phyloP scores from a whole-genome alignment of 164 flowering plant species.

The Annona cherimola region DNA sequence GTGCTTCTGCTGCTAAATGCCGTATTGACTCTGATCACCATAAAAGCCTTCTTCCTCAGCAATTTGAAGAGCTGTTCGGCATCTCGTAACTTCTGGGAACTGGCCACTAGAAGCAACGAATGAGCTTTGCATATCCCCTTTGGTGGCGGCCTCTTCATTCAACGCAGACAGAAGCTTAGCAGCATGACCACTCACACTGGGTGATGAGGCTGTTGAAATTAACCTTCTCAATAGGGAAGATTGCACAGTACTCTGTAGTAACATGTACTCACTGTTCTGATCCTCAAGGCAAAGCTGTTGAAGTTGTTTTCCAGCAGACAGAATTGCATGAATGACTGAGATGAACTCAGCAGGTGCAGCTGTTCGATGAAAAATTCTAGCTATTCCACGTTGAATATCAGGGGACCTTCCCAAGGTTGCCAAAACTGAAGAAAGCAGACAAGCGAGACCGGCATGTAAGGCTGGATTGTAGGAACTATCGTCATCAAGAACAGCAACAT shows the following conservation, averaged over 20 bases:
- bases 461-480: constrained; percentile 23
- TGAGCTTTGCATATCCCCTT: constrained; percentile 55
- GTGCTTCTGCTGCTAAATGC: too few species aligned
- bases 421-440: constrained; percentile 61
- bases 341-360: constrained; percentile 85
- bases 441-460: constrained; percentile 31
- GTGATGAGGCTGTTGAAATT: too few species aligned
- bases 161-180: too few species aligned
- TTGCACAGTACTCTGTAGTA: too few species aligned
- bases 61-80: too few species aligned
- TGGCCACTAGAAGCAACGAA: constrained; percentile 45
- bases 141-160: constrained; percentile 77
- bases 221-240: too few species aligned
- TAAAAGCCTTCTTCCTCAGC: too few species aligned
- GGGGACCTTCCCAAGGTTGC: constrained; percentile 54
- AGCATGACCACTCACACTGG: too few species aligned
- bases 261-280: too few species aligned
- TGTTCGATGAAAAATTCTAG: constrained; percentile 84
- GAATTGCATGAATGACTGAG: too few species aligned
- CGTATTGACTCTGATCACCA: too few species aligned
- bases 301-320: constrained; percentile 77
- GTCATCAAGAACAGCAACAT: constrained; percentile 19
- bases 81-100: constrained; percentile 89
- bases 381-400: constrained; percentile 91
- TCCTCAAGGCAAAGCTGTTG: constrained; percentile 51